Percentiles rank a stretch among this genome's conserved stretches.
These are phyloP conservation scores for Plasmopara viticola DNA, from an alignment of 352 stramenopile species.

Conservation along the genomic window DNA sequence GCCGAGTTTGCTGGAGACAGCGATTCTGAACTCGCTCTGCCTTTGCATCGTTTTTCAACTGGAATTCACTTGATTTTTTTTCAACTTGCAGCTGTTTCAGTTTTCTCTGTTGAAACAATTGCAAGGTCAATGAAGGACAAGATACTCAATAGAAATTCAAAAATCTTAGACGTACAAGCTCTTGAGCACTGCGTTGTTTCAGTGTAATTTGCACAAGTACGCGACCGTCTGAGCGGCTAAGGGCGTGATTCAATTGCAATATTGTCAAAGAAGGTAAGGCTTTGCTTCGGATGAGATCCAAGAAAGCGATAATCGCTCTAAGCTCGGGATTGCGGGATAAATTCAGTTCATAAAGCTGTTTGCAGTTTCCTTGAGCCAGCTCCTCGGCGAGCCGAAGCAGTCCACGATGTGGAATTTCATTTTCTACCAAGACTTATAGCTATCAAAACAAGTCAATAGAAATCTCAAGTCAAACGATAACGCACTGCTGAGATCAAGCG, in stretches of 20 bases:
- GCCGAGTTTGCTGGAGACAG: slow-evolving; percentile 34
- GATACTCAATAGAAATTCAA: no score
- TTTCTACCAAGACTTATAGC: slow-evolving; percentile 23
- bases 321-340: slow-evolving; percentile 39
- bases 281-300: slow-evolving; percentile 44
- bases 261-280: slow-evolving; percentile 46
- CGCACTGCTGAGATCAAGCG: slow-evolving; percentile 49
- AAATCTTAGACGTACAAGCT: slow-evolving; percentile 30
- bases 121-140: no score
- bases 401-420: slow-evolving; percentile 37
- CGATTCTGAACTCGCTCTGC: slow-evolving; percentile 26
- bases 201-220: slow-evolving; percentile 34
- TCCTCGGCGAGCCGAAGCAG: slow-evolving; percentile 37
- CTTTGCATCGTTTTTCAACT: slow-evolving; percentile 28
- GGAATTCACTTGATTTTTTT: slow-evolving; percentile 20
- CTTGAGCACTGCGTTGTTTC: slow-evolving; percentile 42
- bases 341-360: slow-evolving; percentile 46
- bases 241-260: slow-evolving; percentile 43
- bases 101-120: slow-evolving; percentile 10
- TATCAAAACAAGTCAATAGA: not conserved
- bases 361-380: slow-evolving; percentile 30
- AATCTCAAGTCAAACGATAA: slow-evolving; percentile 1
- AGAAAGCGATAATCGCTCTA: slow-evolving; percentile 38
- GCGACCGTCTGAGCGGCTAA: slow-evolving; percentile 32
- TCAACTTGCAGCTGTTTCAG: slow-evolving; percentile 46